Conservation (phyloP, 179 eudicot genomes). For the Silene coronaria region DNA sequence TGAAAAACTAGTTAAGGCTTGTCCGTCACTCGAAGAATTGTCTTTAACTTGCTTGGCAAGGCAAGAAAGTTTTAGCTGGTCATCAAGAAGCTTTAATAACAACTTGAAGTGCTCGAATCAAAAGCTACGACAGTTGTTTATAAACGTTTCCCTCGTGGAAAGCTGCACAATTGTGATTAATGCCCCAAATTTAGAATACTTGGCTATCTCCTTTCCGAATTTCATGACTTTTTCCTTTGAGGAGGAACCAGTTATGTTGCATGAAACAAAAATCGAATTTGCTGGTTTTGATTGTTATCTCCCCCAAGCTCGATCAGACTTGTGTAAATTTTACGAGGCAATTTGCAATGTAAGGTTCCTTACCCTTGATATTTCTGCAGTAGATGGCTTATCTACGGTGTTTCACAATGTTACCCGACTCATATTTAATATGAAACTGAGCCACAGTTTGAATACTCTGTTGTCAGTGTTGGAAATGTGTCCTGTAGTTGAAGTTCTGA, state of each 20-base stretch:
- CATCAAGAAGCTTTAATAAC: too few species aligned
- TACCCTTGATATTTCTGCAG: neutral
- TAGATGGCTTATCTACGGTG: neutral
- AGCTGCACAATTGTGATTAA: neutral
- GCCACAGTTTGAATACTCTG: neutral
- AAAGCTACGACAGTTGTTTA: neutral
- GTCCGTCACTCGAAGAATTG: constrained; percentile 11
- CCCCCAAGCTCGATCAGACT: too few species aligned
- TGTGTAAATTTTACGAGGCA: neutral
- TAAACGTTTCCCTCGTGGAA: neutral
- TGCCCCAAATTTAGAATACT: neutral
- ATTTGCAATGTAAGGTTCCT: neutral
- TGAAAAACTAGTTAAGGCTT: neutral
- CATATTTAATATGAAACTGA: neutral
- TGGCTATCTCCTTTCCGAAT: neutral
- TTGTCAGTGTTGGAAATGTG: neutral
- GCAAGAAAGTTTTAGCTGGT: too few species aligned
- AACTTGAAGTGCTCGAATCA: neutral
- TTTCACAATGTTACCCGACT: neutral
- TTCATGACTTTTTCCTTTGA: neutral
- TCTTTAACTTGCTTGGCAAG: neutral
- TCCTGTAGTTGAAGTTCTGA: neutral
- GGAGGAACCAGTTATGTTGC: neutral
- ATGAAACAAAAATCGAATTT: neutral
- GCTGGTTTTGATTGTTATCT: too few species aligned